These are phyloP conservation scores for Tuber melanosporum DNA, from an alignment of 495 filamentous ascomycete species.

Conservation along the genomic window DNA sequence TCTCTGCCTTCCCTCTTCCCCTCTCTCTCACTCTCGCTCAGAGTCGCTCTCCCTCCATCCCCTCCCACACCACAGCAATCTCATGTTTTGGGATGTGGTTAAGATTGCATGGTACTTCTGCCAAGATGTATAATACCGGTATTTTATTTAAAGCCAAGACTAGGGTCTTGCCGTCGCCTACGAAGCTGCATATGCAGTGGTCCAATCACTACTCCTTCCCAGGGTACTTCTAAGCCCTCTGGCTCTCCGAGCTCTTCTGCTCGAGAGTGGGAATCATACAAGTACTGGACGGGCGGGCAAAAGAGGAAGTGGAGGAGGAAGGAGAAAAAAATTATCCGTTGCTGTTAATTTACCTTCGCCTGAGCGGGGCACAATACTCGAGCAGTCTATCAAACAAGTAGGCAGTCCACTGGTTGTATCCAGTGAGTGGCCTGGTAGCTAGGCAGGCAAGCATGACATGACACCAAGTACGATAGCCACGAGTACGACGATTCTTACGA, in stretches of 20 bases:
- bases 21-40: slow-evolving; percentile 24
- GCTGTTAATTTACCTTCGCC: neutral
- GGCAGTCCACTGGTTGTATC: no score
- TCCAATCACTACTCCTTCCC: slow-evolving; percentile 27
- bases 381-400: neutral
- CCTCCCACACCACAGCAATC: slow-evolving; percentile 31
- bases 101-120: slow-evolving; percentile 28
- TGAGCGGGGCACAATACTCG: neutral
- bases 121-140: slow-evolving; percentile 19
- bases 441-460: neutral
- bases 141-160: slow-evolving; percentile 28
- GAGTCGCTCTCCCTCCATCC: slow-evolving; percentile 15
- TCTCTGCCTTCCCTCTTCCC: neutral
- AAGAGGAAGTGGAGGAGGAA: neutral
- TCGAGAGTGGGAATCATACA: neutral
- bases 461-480: neutral
- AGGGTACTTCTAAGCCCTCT: slow-evolving; percentile 27
- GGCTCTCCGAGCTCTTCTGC: neutral
- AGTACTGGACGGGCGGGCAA: neutral
- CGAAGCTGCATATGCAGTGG: slow-evolving; percentile 19
- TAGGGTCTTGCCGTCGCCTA: slow-evolving; percentile 27
- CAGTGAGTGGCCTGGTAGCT: neutral
- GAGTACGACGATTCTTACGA: neutral
- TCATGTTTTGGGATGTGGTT: slow-evolving; percentile 32
- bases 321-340: neutral